phyloP scores from a whole-genome alignment of 345 rosid species.

The Eucalyptus curtisii region DNA sequence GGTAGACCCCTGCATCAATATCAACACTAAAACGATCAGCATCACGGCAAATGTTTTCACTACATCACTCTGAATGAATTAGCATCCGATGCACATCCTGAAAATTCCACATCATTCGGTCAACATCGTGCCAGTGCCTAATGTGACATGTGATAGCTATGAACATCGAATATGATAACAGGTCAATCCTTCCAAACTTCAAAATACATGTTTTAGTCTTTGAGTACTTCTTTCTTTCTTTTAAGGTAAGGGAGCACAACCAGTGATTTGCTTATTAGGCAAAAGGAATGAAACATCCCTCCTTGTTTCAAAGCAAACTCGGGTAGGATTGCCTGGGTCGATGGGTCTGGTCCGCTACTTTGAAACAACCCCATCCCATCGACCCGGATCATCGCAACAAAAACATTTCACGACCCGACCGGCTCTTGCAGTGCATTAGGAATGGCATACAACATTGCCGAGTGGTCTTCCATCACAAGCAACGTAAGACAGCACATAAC shows the following conservation, averaged over 20 bases:
- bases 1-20: constrained; percentile 46
- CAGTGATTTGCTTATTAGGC: neutral
- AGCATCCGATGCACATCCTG: neutral
- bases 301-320: neutral
- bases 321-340: neutral
- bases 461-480: neutral
- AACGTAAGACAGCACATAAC: neutral
- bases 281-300: neutral
- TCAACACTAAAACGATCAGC: neutral
- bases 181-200: neutral
- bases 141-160: neutral
- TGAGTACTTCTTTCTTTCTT: neutral
- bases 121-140: neutral
- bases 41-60: neutral
- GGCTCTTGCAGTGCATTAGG: neutral
- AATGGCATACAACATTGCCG: neutral
- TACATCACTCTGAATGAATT: neutral
- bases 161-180: neutral
- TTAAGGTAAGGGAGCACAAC: neutral
- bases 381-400: neutral
- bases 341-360: neutral
- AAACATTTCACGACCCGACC: neutral
- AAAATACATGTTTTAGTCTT: neutral
- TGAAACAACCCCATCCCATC: neutral
- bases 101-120: neutral